A percentile compares a stretch with the other conserved stretches of the same genome.
Evolutionary conservation across 192 early-diverging fungal genomes (phyloP).

Genomic region (Coemansia sp.): DNA sequence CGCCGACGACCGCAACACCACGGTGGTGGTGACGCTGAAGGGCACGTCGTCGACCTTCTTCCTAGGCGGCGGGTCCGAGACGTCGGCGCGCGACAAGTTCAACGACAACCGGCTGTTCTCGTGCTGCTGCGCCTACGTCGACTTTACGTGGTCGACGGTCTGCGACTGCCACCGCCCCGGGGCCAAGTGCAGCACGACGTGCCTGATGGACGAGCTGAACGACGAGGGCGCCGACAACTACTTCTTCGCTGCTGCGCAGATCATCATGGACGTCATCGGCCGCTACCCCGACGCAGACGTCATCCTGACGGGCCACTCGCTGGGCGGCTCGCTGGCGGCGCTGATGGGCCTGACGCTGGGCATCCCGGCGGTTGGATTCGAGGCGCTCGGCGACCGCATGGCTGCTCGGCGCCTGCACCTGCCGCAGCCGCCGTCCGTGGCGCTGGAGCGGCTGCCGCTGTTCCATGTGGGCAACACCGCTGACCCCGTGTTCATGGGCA

Average conservation of each 20-base stretch:
- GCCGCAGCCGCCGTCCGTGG: constrained; percentile 59
- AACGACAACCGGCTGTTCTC: constrained; percentile 96
- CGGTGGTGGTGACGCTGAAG: constrained; percentile 85
- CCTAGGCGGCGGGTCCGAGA: constrained; percentile 70
- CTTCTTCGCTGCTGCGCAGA: constrained; percentile 58
- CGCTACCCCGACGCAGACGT: constrained; percentile 73
- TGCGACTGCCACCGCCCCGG: constrained; percentile 78
- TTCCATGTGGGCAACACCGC: constrained; percentile 91
- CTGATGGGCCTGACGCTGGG: constrained; percentile 84
- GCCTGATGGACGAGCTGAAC: constrained; percentile 64
- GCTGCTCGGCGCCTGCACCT: constrained; percentile 83
- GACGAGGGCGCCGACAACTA: constrained; percentile 59
- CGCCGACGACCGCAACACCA: constrained; percentile 63
- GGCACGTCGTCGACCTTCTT: constrained; percentile 77
- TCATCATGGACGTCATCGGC: constrained; percentile 66
- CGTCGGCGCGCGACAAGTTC: constrained; percentile 71
- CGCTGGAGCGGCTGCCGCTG: constrained; percentile 70
- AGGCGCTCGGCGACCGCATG: constrained; percentile 83
- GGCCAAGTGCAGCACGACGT: constrained; percentile 62
- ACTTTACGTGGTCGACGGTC: constrained; percentile 78
- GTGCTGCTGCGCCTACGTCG: constrained; percentile 92
- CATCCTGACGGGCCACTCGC: constrained; percentile 88
- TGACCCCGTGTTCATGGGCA: constrained; percentile 91
- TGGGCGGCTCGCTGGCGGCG: constrained; percentile 75
- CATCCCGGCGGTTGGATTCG: constrained; percentile 79